Evolutionary conservation across 257 asterid genomes (phyloP), one percentile per base, ranked within the genome.

Genomic region (Salvia miltiorrhiza): DNA sequence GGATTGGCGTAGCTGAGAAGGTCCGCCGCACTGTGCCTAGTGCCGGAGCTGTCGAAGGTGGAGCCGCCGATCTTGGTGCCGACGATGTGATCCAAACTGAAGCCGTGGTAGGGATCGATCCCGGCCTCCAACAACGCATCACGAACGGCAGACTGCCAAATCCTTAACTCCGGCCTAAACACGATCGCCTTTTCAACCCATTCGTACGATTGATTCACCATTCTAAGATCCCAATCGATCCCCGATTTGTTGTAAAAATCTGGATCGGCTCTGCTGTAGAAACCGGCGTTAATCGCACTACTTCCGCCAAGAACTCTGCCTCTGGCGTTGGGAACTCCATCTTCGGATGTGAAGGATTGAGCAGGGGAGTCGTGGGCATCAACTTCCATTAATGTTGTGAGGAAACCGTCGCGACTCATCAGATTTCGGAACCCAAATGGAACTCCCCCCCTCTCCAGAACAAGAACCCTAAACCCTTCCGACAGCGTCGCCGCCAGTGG

Each of bases 301-400:
- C 95, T 87, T 3, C 97, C 99, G 7, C 99, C 97, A 30, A 93
- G 95, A 81, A 93, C 88, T n/a, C 99, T 84, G 64, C 99, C 99
- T 44, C 97, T 63, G 48, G 96, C 90, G 58, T 90, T 93, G 1
- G 94, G 91, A 11, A 93, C 93, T 7, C 97, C 96, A 5, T 90
- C 97, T 65, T 84, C 90, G 0, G 99, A 93, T 7, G 81, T 83
- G 81, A 93, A 93, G 1, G 93, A 78, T 61, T 93, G 96, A 20
- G 89, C 90, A 1, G 96, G 90, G 61, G 99, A 90, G 2, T 87
- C 90, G 24, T 67, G 57, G 9, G 80, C 71, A 67, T 90, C 87
- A 1, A 84, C 86, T 5, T 93, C 91, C 60, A 66, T 68, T 1
- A 90, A 81, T 11, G 87, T 69, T 5, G 82, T 69, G 37, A 90